Base-by-base conservation (phyloP, 495 filamentous ascomycete species). In the Hyaloscypha finlandica region DNA sequence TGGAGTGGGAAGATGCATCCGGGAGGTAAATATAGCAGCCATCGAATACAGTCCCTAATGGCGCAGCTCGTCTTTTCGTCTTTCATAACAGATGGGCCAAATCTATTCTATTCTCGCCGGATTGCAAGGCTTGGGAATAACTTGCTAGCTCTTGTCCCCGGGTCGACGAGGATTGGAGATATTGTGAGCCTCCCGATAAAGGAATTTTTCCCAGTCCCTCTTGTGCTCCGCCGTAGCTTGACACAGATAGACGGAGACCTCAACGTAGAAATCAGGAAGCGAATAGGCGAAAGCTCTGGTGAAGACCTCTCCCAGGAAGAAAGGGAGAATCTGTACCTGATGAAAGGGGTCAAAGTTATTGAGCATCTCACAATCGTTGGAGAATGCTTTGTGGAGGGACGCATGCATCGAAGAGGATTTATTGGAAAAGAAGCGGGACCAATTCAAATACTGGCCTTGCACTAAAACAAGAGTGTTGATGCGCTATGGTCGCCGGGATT, bases 11-110 rank as follows among this genome's bases (percentile, higher is more conserved):
- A 54, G 51, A 29, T 54, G 1, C 16, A 25, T 25, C 25, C 25
- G 2, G 1, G 25, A 25, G 1, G 25, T 25, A 2, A 2, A 2
- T 2, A 25, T 25, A 25, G 25, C 25, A 25, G 25, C 25, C 2
- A 5, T 1, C 51, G 16, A 53, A 6, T 53, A 9, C 30, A 30
- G n/a, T 56, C 53, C 8, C 22, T 56, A 0, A 8, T 56, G 22
- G 53, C 53, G n/a, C 53, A 56, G 25, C 53, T 32, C 25, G 22
- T 56, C 9, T 56, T 56, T 56, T 19, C 53, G 5, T 56, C 22
- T 56, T 56, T 56, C 25, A 19, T 30, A n/a, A 56, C 30, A 6
- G 53, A 56, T 29, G 22, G 53, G 8, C 22, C 53, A 3, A 48
- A 48, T 48, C 16, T 48, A 19, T 48, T 48, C 16, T 19, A 16